Conservation (phyloP, 176 grass and related monocot species). For the Oryza australiensis region DNA sequence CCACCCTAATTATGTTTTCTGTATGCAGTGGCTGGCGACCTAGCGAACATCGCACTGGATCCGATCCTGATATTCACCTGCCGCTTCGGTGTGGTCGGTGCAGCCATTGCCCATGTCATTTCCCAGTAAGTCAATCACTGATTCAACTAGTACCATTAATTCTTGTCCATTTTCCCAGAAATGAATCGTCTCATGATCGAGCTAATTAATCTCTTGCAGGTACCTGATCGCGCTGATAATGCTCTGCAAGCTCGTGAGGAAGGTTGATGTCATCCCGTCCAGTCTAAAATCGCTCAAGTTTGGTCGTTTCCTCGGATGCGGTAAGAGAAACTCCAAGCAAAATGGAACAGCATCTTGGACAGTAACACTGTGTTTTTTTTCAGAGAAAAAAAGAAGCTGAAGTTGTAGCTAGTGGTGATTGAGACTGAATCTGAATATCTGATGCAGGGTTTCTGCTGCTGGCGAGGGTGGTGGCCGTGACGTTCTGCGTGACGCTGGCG, state of each 20-base stretch:
- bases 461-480: slow-evolving; percentile 90
- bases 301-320: slow-evolving; percentile 84
- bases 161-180: too few relatives aligned
- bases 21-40: slow-evolving; percentile 85
- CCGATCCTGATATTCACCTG: slow-evolving; percentile 95
- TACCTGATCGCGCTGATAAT: slow-evolving; percentile 90
- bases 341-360: too few relatives aligned
- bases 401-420: too few relatives aligned
- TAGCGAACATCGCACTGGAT: slow-evolving; percentile 78
- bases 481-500: slow-evolving; percentile 90
- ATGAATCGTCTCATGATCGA: not conserved
- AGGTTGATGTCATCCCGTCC: slow-evolving; percentile 75
- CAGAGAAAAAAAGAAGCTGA: too few relatives aligned
- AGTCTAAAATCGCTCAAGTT: slow-evolving; percentile 90
- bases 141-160: too few relatives aligned
- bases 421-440: too few relatives aligned
- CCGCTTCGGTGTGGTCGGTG: slow-evolving; percentile 79
- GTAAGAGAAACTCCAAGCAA: slow-evolving; percentile 36
- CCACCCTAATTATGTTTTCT: not conserved
- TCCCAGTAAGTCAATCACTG: slow-evolving; percentile 71
- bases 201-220: slow-evolving; percentile 35
- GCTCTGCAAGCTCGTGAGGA: slow-evolving; percentile 57
- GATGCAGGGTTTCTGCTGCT: slow-evolving; percentile 81
- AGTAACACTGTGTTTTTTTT: too few relatives aligned
- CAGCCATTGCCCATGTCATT: slow-evolving; percentile 88